Base-by-base conservation (phyloP, 768 basidiomycete genomes). In the Phanerochaete carnosa region DNA sequence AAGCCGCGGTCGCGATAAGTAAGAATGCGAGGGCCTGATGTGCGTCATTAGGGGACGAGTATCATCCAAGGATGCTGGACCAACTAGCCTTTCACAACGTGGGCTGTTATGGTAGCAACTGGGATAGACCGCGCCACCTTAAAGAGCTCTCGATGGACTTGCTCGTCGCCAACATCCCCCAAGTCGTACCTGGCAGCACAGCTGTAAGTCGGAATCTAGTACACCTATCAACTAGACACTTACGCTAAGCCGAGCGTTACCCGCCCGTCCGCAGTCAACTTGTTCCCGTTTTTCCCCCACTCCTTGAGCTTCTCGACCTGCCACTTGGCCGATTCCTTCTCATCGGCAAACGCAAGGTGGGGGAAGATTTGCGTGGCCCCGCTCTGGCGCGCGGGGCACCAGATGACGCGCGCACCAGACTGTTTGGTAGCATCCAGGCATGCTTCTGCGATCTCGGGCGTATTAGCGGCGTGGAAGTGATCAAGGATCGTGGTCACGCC, bases 401-500 rank as follows among this genome's bases (percentile, higher is more conserved):
- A 67, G 12, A 72, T 47, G 55, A 69, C 70, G 45, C 72, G 66
- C 2, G 69, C 65, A 4, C 72, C 70, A 45, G 70, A 72, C 55
- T 69, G 49, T 19, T 65, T 37, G 9, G 70, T 68, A 7, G 72
- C 72, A 3, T 55, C 60, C 12, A 70, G 65, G 13, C 58, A 65
- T 0, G 66, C 65, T 16, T 69, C 66, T 22, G 66, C 65, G 62
- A 70, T 68, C 46, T 61, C 69, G 22, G 65, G 67, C 3, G 67
- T 62, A 57, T 64, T 52, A 3, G 67, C 62, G 15, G 64, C 68
- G 51, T 72, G 72, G 62, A 69, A 71, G 62, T 73, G 72, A 63
- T 73, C 72, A 26, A 73, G 62, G 37, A 72, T 49, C 35, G 71
- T 72, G 19, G 72, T 72, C n/a, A 72, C 69, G 29, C 72, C 72